Evolutionary conservation across 1,284 basidiomycete species (phyloP), one percentile per base, ranked within the genome.

Genomic region (Trametes sp.): DNA sequence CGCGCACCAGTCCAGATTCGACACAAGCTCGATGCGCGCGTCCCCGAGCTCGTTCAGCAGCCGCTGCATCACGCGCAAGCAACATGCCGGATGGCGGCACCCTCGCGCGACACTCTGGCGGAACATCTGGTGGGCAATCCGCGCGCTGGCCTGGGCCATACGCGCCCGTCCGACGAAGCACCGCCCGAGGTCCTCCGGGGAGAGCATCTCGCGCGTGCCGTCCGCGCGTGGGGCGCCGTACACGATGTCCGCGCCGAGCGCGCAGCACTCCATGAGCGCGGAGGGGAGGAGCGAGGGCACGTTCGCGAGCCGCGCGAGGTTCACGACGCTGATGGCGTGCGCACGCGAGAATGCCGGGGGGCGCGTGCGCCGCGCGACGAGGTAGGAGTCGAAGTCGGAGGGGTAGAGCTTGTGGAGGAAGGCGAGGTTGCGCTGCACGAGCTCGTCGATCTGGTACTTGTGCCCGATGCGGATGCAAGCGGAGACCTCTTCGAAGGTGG

Each of bases 41-140:
- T 73, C 65, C n/a, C 69, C 70, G 10, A 73, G 65, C 53, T 71
- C 70, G 51, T 69, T 67, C 23, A 67, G 53, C 28, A 73, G 60
- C 26, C 60, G 66, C 53, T 69, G 68, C 26, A 67, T 59, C 52
- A 67, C 63, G 49, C 63, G 63, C 26, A 51, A 42, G 59, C 66
- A 67, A 59, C 60, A 64, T 42, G 56, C 42, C 19, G 61, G 51
- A 35, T 62, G 60, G 42, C 55, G 55, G 54, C 66, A 67, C 24
- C 42, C 44, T 9, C 52, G 26, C 38, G 66, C 54, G 54, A 64
- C 58, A 29, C 31, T 54, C 56, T 59, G 59, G 11, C 63, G 61
- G 59, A 67, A 67, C 63, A 67, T 64, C 53, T 61, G 63, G 61
- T 65, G 66, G 44, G 66, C 63, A 57, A 65, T 63, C 21, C 63